These are phyloP conservation scores for Selaginella tamariscina DNA, from an alignment of 75 land plant species.

Conservation along the genomic window DNA sequence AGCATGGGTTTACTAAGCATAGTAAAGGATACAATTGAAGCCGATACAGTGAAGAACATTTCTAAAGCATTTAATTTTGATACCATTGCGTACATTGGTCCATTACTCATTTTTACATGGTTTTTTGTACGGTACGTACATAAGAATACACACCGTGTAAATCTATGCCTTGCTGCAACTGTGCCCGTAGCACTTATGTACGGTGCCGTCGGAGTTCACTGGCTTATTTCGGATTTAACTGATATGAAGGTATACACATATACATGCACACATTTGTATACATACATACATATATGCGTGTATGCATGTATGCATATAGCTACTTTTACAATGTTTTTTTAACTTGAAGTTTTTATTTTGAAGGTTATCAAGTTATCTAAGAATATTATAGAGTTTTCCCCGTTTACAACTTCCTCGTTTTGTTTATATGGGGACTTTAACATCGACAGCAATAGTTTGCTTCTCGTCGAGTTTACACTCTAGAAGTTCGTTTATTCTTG, in stretches of 20 bases:
- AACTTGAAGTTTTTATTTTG: no score
- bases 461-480: not conserved
- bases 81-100: not conserved
- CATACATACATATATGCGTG: no score
- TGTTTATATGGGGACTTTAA: not conserved
- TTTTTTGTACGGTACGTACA: not conserved
- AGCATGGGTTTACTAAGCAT: not conserved
- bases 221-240: not conserved
- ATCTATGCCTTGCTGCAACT: not conserved
- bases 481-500: not conserved
- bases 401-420: not conserved
- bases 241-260: no score
- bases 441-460: not conserved
- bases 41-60: not conserved
- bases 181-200: not conserved
- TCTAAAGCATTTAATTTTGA: not conserved
- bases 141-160: not conserved
- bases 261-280: no score
- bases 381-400: not conserved
- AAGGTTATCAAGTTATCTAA: not conserved
- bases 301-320: no score
- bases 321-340: no score
- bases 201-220: not conserved
- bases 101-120: not conserved
- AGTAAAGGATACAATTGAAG: not conserved